Conservation (phyloP, 257 asterid species). For the Solanum paucissectum region DNA sequence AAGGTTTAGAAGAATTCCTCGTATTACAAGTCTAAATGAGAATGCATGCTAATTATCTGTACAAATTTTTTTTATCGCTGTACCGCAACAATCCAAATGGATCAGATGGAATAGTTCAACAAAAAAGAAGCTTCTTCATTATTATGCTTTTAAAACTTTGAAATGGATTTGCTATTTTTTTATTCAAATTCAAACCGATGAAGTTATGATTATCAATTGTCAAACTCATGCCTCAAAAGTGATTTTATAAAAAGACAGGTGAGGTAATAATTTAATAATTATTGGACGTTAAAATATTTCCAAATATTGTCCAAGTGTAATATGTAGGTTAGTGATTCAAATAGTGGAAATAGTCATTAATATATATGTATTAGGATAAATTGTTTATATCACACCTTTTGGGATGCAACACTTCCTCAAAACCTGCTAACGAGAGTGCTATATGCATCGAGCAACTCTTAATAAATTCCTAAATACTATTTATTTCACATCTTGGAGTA, state of each 20-base stretch:
- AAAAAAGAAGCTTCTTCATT: background rate
- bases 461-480: too few relatives aligned
- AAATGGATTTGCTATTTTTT: background rate
- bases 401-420: fast-evolving
- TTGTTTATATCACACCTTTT: too few relatives aligned
- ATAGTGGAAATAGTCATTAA: background rate
- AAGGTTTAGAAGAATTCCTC: background rate
- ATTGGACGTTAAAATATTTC: background rate
- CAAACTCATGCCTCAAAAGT: background rate
- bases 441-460: background rate
- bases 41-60: background rate
- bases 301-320: background rate
- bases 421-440: background rate
- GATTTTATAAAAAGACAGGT: background rate
- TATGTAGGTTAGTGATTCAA: background rate
- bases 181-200: background rate
- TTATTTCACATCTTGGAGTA: too few relatives aligned
- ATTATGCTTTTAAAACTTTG: background rate
- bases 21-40: background rate
- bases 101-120: background rate
- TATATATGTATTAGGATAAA: background rate
- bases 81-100: background rate
- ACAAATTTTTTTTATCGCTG: background rate
- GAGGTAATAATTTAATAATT: background rate
- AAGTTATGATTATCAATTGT: background rate